Percentiles rank a stretch among this genome's conserved stretches.
phyloP scores from a whole-genome alignment of 352 stramenopile species.

The Phytopythium helicoides region DNA sequence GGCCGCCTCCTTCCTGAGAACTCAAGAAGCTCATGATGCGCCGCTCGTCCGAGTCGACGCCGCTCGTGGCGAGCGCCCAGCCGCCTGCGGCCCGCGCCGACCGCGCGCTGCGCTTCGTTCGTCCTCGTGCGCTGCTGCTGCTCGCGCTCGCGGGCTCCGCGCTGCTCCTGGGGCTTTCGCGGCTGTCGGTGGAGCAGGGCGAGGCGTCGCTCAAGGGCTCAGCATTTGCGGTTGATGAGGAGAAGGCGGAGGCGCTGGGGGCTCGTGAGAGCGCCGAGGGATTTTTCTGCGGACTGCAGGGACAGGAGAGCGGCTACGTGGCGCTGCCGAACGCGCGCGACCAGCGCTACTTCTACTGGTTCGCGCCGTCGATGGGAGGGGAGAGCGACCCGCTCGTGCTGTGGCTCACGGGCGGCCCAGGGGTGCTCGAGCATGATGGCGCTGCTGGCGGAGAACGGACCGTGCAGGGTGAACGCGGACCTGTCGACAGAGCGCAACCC shows the following conservation, averaged over 20 bases:
- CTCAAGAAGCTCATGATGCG: no score
- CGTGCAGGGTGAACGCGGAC: constrained; percentile 47
- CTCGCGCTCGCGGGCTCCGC: constrained; percentile 21
- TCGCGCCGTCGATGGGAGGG: constrained; percentile 38
- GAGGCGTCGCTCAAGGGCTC: constrained; percentile 3
- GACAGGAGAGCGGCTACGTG: constrained; percentile 47
- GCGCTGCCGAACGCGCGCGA: constrained; percentile 48
- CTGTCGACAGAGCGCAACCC: constrained; percentile 43
- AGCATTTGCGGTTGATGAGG: neutral
- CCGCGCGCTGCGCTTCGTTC: no score
- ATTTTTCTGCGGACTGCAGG: constrained; percentile 38
- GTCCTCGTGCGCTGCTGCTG: constrained; percentile 6
- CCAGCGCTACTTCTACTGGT: constrained; percentile 75
- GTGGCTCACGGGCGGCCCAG: constrained; percentile 65
- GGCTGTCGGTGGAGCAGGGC: constrained; percentile 11
- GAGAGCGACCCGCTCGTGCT: constrained; percentile 51
- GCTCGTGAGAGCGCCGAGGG: neutral
- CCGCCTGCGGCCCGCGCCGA: no score
- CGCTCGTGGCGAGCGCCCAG: constrained; percentile 25
- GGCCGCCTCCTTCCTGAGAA: no score
- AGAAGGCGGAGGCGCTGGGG: neutral
- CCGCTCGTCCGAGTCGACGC: constrained; percentile 29
- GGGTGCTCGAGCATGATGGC: constrained; percentile 59
- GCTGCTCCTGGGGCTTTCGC: constrained; percentile 30
- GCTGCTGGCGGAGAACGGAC: constrained; percentile 59